phyloP scores from a whole-genome alignment of 208 protist species.

The Leishmania martiniquensis region DNA sequence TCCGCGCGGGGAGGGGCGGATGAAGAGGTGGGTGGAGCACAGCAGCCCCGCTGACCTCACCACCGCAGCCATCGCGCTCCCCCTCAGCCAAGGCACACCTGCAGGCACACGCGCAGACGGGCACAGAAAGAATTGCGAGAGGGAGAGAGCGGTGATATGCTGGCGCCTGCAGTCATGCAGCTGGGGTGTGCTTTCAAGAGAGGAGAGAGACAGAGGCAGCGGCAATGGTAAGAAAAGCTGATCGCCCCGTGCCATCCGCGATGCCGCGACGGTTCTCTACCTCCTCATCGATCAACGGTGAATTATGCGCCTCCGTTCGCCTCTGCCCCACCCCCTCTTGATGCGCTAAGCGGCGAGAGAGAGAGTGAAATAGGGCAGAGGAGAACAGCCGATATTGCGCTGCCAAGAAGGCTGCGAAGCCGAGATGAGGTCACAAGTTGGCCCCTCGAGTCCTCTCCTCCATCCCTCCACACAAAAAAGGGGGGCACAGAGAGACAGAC shows the following conservation, averaged over 20 bases:
- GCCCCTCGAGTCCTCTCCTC: too few relatives aligned
- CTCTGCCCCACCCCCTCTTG: too few relatives aligned
- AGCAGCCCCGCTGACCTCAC: background rate
- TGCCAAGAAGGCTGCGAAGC: background rate
- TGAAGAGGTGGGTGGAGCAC: background rate
- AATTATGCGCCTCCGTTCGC: background rate
- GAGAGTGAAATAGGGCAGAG: background rate
- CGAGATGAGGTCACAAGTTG: background rate
- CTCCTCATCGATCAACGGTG: slow-evolving; percentile 1
- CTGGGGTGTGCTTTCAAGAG: background rate
- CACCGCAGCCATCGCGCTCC: background rate
- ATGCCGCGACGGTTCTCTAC: background rate
- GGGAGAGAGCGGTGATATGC: background rate
- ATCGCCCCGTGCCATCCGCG: background rate
- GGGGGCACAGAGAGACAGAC: background rate
- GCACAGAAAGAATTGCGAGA: background rate
- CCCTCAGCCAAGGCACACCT: background rate
- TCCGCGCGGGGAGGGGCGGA: background rate
- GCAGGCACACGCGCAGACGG: background rate
- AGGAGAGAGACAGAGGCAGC: background rate
- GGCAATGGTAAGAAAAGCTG: background rate
- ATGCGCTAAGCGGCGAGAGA: background rate
- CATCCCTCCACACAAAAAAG: too few relatives aligned
- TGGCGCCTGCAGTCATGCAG: background rate
- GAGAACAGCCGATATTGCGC: background rate